Evolutionary conservation across 805 yeast species (phyloP).

Genomic region (Komagataella phaffii): DNA sequence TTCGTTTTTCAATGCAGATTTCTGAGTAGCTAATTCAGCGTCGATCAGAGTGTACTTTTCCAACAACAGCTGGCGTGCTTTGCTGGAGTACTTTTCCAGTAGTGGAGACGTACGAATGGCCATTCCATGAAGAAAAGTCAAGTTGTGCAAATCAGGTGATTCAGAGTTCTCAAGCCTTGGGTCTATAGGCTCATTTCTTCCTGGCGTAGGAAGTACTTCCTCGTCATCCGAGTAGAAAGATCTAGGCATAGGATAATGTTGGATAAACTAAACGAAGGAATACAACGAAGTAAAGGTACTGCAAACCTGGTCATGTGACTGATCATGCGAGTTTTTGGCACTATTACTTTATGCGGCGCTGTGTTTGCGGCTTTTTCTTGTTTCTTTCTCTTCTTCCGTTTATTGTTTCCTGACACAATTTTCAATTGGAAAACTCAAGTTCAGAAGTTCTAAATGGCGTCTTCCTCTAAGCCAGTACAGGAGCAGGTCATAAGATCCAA

Average conservation of each 20-base stretch:
- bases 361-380: not conserved
- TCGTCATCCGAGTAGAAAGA: constrained; percentile 42
- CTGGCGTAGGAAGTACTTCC: constrained; percentile 31
- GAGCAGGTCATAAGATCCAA: not conserved
- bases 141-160: constrained; percentile 17
- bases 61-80: constrained; percentile 23
- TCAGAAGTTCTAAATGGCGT: not conserved
- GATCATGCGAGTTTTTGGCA: not conserved
- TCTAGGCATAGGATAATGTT: constrained; percentile 11
- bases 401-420: not conserved
- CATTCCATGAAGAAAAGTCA: constrained; percentile 35
- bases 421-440: not conserved
- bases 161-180: constrained; percentile 23
- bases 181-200: constrained; percentile 25
- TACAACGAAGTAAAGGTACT: not conserved
- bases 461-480: not conserved
- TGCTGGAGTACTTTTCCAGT: constrained; percentile 28
- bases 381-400: not conserved
- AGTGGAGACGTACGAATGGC: constrained; percentile 34
- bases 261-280: not conserved
- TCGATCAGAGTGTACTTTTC: constrained; percentile 21
- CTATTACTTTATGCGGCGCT: not conserved
- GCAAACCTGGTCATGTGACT: not conserved
- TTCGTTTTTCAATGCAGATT: constrained; percentile 34
- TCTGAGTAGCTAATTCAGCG: constrained; percentile 33